Conservation (phyloP, 2,329 filamentous ascomycete genomes). For the Alternaria ethzedia region DNA sequence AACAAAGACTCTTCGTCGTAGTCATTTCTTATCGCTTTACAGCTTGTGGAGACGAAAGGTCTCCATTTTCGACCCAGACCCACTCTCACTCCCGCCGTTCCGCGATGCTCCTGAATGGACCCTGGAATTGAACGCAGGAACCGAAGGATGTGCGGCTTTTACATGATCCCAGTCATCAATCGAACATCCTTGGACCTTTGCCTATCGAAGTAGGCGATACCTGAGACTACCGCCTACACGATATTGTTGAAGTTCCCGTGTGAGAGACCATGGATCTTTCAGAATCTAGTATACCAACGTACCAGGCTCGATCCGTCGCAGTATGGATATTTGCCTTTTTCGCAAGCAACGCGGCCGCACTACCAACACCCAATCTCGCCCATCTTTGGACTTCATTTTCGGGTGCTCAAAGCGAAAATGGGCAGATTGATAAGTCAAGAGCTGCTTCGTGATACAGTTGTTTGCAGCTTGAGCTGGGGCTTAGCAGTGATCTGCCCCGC, state of each 20-base stretch:
- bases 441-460: background rate
- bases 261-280: background rate
- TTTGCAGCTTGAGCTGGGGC: background rate
- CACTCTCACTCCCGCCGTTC: background rate
- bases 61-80: background rate
- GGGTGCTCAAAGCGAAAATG: background rate
- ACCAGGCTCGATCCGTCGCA: background rate
- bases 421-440: background rate
- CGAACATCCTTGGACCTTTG: background rate
- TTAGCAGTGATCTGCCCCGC: slow-evolving; percentile 10
- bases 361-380: background rate
- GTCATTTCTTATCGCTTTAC: background rate
- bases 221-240: background rate
- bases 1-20: background rate
- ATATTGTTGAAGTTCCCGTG: background rate
- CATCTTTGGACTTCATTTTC: background rate
- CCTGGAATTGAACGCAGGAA: background rate
- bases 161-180: background rate
- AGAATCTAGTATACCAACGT: background rate
- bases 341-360: background rate
- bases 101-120: background rate
- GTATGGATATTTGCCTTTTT: background rate
- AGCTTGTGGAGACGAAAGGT: background rate
- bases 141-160: background rate
- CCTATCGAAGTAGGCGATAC: background rate